Conservation (phyloP, 2,329 filamentous ascomycete genomes). For the Knoxdaviesia proteae region DNA sequence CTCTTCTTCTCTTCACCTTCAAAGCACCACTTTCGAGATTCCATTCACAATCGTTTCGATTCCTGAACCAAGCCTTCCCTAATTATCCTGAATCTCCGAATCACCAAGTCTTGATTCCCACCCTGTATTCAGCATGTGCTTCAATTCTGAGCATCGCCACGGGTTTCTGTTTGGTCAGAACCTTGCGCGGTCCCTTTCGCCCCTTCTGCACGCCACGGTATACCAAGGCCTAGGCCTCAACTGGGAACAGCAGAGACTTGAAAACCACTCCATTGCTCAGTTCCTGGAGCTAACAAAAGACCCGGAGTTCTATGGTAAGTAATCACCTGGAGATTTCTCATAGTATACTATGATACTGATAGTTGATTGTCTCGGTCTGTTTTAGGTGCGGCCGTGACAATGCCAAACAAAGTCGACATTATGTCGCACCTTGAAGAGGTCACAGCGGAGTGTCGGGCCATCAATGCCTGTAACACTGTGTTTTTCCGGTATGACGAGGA, state of each 20-base stretch:
- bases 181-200: slow-evolving; percentile 32
- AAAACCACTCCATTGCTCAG: slow-evolving; percentile 25
- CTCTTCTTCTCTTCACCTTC: no score
- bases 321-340: neutral
- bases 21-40: no score
- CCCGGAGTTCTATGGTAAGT: slow-evolving; percentile 38
- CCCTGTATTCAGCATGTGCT: no score
- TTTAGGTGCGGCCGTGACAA: slow-evolving; percentile 50
- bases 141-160: slow-evolving; percentile 9
- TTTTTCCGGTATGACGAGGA: slow-evolving; percentile 33
- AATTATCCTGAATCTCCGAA: no score
- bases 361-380: neutral
- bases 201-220: slow-evolving; percentile 30
- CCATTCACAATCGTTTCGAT: no score
- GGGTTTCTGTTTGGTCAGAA: slow-evolving; percentile 38
- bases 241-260: slow-evolving; percentile 31
- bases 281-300: slow-evolving; percentile 32
- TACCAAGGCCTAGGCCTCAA: slow-evolving; percentile 27
- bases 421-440: slow-evolving; percentile 52
- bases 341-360: neutral
- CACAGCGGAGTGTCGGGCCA: slow-evolving; percentile 49
- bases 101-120: no score
- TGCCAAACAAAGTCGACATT: slow-evolving; percentile 68
- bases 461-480: slow-evolving; percentile 65
- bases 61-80: no score